phyloP scores from a whole-genome alignment of 305 asterid species.

The Caryopteris hybrid region DNA sequence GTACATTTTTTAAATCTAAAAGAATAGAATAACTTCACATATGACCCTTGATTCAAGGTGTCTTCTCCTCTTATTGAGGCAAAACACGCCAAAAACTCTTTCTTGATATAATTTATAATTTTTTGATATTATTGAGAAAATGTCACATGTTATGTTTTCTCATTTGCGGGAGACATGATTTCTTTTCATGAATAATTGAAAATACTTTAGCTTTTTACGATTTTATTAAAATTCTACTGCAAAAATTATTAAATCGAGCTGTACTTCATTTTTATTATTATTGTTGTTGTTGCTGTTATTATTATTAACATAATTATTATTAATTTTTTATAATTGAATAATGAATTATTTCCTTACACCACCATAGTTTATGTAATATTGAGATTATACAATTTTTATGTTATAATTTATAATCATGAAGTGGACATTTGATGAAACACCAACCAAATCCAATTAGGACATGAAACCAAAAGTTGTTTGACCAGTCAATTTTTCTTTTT shows the following conservation, averaged over 20 bases:
- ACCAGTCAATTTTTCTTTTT: neutral
- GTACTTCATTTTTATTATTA: too few relatives aligned
- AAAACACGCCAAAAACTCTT: slow-evolving; percentile 15
- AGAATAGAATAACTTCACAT: neutral
- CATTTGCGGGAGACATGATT: neutral
- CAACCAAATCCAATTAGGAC: neutral
- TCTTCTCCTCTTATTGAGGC: neutral
- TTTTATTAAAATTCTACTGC: too few relatives aligned
- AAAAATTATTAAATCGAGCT: too few relatives aligned
- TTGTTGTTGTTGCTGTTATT: too few relatives aligned
- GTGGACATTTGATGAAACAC: neutral
- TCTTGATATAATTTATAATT: neutral
- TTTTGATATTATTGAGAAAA: neutral
- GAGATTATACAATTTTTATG: too few relatives aligned
- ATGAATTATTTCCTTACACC: too few relatives aligned
- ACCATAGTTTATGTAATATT: too few relatives aligned
- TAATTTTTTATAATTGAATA: too few relatives aligned
- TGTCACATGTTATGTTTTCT: slow-evolving; percentile 24
- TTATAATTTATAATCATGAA: too few relatives aligned
- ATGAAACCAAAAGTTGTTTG: neutral
- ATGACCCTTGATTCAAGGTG: slow-evolving; percentile 16
- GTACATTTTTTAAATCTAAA: neutral
- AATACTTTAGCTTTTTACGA: too few relatives aligned
- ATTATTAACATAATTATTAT: too few relatives aligned
- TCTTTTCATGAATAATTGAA: neutral